Evolutionary conservation across 208 protist species (phyloP).

Genomic region (Acanthamoeba sp.): DNA sequence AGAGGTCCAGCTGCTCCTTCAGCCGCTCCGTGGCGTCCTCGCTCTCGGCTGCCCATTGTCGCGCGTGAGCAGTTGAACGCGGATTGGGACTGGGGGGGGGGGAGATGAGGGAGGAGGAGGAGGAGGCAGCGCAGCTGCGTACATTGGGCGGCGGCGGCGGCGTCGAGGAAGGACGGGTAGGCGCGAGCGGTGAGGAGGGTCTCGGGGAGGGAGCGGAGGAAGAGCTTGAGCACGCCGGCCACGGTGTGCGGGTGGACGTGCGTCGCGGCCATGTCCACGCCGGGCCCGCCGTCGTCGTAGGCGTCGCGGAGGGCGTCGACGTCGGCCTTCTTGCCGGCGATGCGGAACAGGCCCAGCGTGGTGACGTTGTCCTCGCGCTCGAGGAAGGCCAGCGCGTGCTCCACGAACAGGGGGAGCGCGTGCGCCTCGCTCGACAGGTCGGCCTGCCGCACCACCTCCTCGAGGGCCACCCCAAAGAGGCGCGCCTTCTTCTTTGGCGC

Average conservation of each 20-base stretch:
- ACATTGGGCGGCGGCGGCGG: not conserved
- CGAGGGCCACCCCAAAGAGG: slow-evolving; percentile 34
- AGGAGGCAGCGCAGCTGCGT: not conserved
- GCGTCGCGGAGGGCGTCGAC: not conserved
- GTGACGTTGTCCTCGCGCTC: not conserved
- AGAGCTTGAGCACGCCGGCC: slow-evolving; percentile 31
- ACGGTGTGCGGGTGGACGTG: slow-evolving; percentile 45
- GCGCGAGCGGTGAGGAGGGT: not conserved
- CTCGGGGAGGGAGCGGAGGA: slow-evolving; percentile 8
- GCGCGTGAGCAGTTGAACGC: too few relatives aligned
- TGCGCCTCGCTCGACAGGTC: not conserved
- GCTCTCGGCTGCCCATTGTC: not conserved
- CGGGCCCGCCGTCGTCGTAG: not conserved
- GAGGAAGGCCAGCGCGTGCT: slow-evolving; percentile 17
- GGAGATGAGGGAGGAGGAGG: too few relatives aligned
- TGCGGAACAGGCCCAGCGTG: slow-evolving; percentile 51
- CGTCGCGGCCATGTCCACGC: not conserved
- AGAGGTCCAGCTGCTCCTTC: not conserved
- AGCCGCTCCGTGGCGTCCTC: not conserved
- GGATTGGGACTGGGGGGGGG: too few relatives aligned
- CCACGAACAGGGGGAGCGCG: not conserved
- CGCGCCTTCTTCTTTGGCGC: not conserved
- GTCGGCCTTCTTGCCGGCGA: slow-evolving; percentile 19
- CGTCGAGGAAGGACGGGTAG: slow-evolving; percentile 3
- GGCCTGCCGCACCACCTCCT: not conserved